Evolutionary conservation across 2,329 filamentous ascomycete genomes (phyloP).

Genomic region (Botryotinia globosa): DNA sequence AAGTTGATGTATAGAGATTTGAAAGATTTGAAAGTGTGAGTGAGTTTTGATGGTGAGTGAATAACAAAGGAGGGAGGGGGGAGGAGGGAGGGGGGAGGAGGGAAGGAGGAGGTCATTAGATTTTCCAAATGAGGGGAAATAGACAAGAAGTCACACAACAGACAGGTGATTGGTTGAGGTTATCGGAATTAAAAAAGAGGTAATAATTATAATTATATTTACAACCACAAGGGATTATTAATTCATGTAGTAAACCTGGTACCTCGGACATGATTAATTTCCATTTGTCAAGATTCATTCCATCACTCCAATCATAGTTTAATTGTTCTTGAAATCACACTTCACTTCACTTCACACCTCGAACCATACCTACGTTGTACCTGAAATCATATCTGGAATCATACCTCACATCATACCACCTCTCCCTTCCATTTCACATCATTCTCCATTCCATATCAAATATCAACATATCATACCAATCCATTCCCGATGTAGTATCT

Average conservation of each 20-base stretch:
- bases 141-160: neutral
- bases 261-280: neutral
- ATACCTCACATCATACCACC: neutral
- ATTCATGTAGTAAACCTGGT: neutral
- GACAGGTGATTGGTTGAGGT: neutral
- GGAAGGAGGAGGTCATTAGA: neutral
- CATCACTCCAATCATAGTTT: neutral
- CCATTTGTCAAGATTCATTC: neutral
- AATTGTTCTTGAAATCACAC: neutral
- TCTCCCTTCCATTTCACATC: too few species aligned
- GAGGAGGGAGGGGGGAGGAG: conserved; percentile 5
- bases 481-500: neutral
- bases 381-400: too few species aligned
- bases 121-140: conserved; percentile 12
- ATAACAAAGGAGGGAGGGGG: conserved; percentile 8
- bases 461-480: neutral
- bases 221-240: neutral
- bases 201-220: neutral
- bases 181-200: neutral
- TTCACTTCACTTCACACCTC: neutral
- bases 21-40: neutral
- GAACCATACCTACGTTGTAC: too few species aligned
- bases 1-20: neutral
- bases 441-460: neutral
- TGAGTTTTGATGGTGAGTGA: neutral